These are phyloP conservation scores for Fusarium sp. DNA, from an alignment of 2,329 filamentous ascomycete genomes.

Conservation along the genomic window DNA sequence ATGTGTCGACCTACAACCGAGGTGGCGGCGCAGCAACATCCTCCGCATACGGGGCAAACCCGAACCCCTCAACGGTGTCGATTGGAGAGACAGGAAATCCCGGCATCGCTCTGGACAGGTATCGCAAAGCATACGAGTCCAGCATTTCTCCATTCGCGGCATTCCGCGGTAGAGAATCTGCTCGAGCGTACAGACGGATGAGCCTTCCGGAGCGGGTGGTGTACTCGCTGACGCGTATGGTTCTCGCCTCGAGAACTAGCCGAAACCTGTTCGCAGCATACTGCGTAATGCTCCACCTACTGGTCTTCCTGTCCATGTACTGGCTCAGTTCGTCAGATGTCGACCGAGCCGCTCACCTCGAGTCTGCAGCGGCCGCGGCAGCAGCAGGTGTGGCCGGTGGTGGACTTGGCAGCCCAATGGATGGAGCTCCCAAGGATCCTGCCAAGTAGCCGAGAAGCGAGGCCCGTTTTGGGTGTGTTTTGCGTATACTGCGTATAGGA, in stretches of 20 bases:
- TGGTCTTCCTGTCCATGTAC: constrained; percentile 89
- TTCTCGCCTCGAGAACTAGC: constrained; percentile 88
- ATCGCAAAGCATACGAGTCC: constrained; percentile 91
- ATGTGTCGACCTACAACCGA: constrained; percentile 92
- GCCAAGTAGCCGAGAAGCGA: constrained; percentile 33
- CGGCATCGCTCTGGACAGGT: constrained; percentile 81
- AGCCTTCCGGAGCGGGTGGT: constrained; percentile 89
- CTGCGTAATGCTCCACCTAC: constrained; percentile 85
- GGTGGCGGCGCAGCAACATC: constrained; percentile 69
- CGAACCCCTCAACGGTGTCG: constrained; percentile 79
- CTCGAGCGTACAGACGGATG: constrained; percentile 92
- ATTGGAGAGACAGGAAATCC: constrained; percentile 66
- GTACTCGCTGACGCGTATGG: constrained; percentile 89
- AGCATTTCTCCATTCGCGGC: constrained; percentile 96
- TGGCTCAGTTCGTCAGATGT: constrained; percentile 79
- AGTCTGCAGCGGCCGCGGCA: constrained; percentile 57
- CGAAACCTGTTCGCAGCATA: constrained; percentile 95
- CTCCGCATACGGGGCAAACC: constrained; percentile 75
- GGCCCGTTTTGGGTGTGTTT: constrained; percentile 23
- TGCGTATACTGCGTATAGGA: constrained; percentile 6
- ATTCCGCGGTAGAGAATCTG: constrained; percentile 92
- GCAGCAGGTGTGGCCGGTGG: constrained; percentile 57
- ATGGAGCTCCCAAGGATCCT: constrained; percentile 40
- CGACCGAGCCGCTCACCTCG: constrained; percentile 69
- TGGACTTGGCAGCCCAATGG: constrained; percentile 42